Percentiles rank a stretch among this genome's conserved stretches.
Conservation (phyloP, 768 basidiomycete species). For the Roridomyces roridus region DNA sequence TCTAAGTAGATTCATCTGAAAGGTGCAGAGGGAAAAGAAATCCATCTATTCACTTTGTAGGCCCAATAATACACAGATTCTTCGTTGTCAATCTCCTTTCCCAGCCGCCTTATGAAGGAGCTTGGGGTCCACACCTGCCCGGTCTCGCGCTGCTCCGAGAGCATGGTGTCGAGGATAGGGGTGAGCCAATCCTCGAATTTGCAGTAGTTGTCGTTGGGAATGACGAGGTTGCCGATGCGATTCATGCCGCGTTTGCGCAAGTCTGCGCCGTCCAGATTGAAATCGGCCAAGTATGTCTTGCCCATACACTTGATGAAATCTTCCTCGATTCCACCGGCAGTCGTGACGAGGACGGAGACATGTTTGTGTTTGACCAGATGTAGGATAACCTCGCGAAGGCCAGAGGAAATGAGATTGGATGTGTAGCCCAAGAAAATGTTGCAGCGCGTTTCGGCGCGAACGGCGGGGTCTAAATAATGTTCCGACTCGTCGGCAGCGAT, state of each 20-base stretch:
- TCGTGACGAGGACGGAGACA: conserved; percentile 90
- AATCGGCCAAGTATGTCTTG: conserved; percentile 94
- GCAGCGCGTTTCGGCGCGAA: conserved; percentile 77
- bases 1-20: conserved; percentile 58
- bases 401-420: conserved; percentile 98
- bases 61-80: conserved; percentile 99
- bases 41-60: conserved; percentile 79
- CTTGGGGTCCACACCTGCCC: conserved; percentile 91
- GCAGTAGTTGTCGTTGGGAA: conserved; percentile 99
- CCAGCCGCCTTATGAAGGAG: conserved; percentile 88
- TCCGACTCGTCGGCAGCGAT: conserved; percentile 73
- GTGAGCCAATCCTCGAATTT: conserved; percentile 99
- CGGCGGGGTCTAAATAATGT: conserved; percentile 59
- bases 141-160: conserved; percentile 80
- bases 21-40: conserved; percentile 17
- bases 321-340: conserved; percentile 98
- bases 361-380: conserved; percentile 94
- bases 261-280: conserved; percentile 88
- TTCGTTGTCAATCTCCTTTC: conserved; percentile 97
- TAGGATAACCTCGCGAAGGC: conserved; percentile 89
- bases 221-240: conserved; percentile 93
- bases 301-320: conserved; percentile 99
- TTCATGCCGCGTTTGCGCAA: conserved; percentile 93
- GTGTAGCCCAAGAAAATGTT: conserved; percentile 97
- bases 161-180: conserved; percentile 90